phyloP scores from a whole-genome alignment of 75 land plant genomes.

The Isoetes taiwanensis region DNA sequence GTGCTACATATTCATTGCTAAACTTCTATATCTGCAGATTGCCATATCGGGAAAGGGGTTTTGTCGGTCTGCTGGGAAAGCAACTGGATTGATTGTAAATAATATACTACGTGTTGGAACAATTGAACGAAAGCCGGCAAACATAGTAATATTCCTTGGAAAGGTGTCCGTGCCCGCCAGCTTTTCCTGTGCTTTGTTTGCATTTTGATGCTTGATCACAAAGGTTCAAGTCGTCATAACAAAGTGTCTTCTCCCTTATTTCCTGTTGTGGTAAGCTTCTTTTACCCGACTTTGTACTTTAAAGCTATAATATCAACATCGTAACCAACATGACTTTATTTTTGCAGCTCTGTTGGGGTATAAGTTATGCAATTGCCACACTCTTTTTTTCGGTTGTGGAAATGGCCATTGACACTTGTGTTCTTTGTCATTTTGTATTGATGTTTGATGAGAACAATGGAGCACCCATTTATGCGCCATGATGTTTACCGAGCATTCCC shows the following conservation, averaged over 20 bases:
- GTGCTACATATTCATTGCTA: no score
- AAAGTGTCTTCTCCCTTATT: conserved; percentile 76
- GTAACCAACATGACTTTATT: neutral
- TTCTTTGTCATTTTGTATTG: conserved; percentile 78
- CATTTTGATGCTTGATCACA: conserved; percentile 81
- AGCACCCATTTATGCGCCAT: conserved; percentile 66
- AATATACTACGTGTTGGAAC: conserved; percentile 76
- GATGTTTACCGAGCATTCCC: no score
- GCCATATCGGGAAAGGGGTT: conserved; percentile 78
- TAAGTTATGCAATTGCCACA: conserved; percentile 59
- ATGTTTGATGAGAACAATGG: conserved; percentile 83
- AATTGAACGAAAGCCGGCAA: no score
- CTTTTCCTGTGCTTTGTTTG: conserved; percentile 57
- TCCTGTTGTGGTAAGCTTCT: conserved; percentile 61
- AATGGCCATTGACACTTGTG: conserved; percentile 75
- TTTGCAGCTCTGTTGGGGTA: conserved; percentile 59
- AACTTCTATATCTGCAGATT: conserved; percentile 59
- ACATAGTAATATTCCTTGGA: conserved; percentile 69
- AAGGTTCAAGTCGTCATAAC: conserved; percentile 56
- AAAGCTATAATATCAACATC: no score
- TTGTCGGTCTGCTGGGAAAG: conserved; percentile 51
- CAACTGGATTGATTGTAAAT: conserved; percentile 63
- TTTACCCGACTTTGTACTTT: neutral
- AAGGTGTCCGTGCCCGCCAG: conserved; percentile 77
- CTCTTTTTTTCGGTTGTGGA: conserved; percentile 87